Conservation (phyloP, 345 rosid genomes). For the Acer campestre region DNA sequence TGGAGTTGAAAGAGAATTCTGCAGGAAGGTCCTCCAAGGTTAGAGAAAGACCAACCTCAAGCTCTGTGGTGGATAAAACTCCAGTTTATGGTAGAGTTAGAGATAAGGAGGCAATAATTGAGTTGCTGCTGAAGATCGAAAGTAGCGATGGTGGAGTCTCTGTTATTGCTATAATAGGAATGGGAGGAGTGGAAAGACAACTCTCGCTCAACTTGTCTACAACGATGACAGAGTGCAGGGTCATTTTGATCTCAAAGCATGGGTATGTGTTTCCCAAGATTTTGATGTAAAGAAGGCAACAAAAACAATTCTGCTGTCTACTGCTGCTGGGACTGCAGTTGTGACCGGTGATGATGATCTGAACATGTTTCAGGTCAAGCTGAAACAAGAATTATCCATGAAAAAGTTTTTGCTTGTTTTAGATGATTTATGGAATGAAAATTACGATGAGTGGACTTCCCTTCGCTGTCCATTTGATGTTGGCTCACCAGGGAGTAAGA, state of each 20-base stretch:
- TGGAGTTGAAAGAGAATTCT: conserved; percentile 5
- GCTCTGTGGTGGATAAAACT: conserved; percentile 5
- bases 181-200: conserved; percentile 18
- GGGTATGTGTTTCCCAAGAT: conserved; percentile 22
- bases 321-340: neutral
- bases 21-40: neutral
- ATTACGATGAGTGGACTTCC: conserved; percentile 18
- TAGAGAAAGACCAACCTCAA: neutral
- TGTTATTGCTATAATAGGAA: conserved; percentile 1
- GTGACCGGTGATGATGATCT: neutral
- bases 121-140: conserved; percentile 11
- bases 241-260: conserved; percentile 23
- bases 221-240: conserved; percentile 1
- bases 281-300: conserved; percentile 11
- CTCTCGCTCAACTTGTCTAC: conserved; percentile 4
- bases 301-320: conserved; percentile 20
- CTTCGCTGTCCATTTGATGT: conserved; percentile 10
- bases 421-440: conserved; percentile 27
- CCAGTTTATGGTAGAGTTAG: conserved; percentile 30
- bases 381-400: conserved; percentile 7
- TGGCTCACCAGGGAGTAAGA: conserved; percentile 7
- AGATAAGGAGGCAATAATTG: conserved; percentile 23
- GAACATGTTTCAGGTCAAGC: conserved; percentile 20
- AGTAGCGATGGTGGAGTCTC: neutral
- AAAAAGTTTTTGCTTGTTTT: conserved; percentile 21